Evolutionary conservation across 257 asterid genomes (phyloP).

Genomic region (Craterostigma plantagineum): DNA sequence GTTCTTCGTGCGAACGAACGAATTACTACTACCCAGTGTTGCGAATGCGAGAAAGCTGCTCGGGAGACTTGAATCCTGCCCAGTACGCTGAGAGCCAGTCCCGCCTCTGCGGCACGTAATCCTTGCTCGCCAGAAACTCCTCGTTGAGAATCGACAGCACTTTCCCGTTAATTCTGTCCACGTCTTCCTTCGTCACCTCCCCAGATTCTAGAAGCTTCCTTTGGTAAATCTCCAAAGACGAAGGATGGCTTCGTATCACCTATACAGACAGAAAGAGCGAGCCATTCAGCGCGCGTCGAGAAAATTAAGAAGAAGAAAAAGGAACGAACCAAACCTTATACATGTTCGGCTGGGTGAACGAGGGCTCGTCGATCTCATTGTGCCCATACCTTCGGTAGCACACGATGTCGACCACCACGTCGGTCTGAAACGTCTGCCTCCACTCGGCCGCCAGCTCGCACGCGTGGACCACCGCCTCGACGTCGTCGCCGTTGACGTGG

Average conservation of each 20-base stretch:
- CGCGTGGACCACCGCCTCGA: slow-evolving; percentile 84
- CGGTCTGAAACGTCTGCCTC: slow-evolving; percentile 91
- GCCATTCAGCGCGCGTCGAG: no score
- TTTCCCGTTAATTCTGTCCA: slow-evolving; percentile 56
- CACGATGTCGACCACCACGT: slow-evolving; percentile 84
- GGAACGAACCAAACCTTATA: slow-evolving; percentile 41
- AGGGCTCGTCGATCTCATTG: slow-evolving; percentile 92
- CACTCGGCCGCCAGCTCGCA: slow-evolving; percentile 98
- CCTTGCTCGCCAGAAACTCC: slow-evolving; percentile 92
- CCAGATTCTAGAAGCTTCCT: slow-evolving; percentile 62
- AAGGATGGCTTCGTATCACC: slow-evolving; percentile 81
- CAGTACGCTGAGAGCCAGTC: slow-evolving; percentile 99
- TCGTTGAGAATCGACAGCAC: slow-evolving; percentile 69
- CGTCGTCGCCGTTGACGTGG: slow-evolving; percentile 94
- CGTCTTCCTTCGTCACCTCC: slow-evolving; percentile 45
- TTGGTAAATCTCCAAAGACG: slow-evolving; percentile 73
- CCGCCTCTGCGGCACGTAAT: slow-evolving; percentile 63
- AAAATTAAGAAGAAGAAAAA: slow-evolving; percentile 2
- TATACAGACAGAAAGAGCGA: slow-evolving; percentile 8
- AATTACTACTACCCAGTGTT: slow-evolving; percentile 66
- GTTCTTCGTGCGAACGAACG: no score
- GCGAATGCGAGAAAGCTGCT: slow-evolving; percentile 76
- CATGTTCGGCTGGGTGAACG: slow-evolving; percentile 93
- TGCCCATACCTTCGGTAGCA: slow-evolving; percentile 96
- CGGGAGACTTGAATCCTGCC: slow-evolving; percentile 90